Conservation (phyloP, 1,284 basidiomycete genomes). For the Somion occarium region DNA sequence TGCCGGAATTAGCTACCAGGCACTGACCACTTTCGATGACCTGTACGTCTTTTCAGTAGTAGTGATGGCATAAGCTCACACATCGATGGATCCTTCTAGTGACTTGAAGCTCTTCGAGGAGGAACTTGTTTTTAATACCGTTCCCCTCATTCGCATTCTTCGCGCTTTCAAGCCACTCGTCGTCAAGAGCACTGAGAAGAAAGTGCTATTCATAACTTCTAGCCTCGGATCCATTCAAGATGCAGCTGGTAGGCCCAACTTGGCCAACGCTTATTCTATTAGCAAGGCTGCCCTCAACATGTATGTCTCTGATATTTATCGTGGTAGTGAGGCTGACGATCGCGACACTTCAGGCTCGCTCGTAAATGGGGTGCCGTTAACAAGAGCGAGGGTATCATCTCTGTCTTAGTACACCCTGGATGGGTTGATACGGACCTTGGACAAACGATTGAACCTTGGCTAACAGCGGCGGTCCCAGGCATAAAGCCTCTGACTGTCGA, state of each 20-base stretch:
- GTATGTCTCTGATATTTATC: neutral
- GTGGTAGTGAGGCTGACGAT: neutral
- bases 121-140: conserved; percentile 5
- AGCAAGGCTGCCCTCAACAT: conserved; percentile 11
- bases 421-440: conserved; percentile 11
- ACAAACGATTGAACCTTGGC: neutral
- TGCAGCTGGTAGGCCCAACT: neutral
- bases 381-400: conserved; percentile 7
- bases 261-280: neutral
- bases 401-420: conserved; percentile 8
- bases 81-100: neutral
- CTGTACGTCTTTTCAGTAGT: neutral
- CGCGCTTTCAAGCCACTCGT: conserved; percentile 8
- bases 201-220: conserved; percentile 5
- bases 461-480: neutral
- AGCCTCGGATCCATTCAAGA: neutral
- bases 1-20: neutral
- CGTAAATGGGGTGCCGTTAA: conserved; percentile 6
- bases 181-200: conserved; percentile 2
- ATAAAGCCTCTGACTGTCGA: neutral
- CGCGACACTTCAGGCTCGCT: conserved; percentile 3
- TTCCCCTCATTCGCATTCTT: conserved; percentile 2
- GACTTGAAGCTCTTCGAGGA: conserved; percentile 1
- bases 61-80: neutral
- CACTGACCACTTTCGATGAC: neutral